A percentile compares a stretch with the other conserved stretches of the same genome.
Evolutionary conservation across 768 basidiomycete genomes (phyloP).

Genomic region (Trametes villosa): DNA sequence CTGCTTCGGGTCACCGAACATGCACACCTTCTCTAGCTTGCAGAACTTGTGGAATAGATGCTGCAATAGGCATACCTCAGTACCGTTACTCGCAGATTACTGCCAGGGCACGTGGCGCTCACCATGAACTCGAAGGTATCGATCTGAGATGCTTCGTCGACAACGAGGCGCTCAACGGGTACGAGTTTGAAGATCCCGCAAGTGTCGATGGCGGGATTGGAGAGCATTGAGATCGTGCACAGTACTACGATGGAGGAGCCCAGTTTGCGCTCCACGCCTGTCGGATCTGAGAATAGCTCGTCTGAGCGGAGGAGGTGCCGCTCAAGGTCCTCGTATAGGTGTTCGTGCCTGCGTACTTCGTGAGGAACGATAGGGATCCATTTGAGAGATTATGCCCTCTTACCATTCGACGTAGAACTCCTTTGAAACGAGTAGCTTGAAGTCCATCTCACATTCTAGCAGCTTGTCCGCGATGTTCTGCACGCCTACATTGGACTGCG

Average conservation of each 20-base stretch:
- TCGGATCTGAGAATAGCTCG: constrained; percentile 37
- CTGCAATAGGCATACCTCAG: constrained; percentile 31
- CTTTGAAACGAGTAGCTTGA: constrained; percentile 50
- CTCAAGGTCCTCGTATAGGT: constrained; percentile 41
- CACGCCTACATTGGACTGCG: constrained; percentile 83
- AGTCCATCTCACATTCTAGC: constrained; percentile 52
- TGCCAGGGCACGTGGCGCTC: background rate
- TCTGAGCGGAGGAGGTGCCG: constrained; percentile 46
- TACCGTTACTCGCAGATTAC: background rate
- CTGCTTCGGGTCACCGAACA: constrained; percentile 60
- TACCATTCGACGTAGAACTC: constrained; percentile 37
- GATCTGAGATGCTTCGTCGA: constrained; percentile 63
- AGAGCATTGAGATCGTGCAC: constrained; percentile 55
- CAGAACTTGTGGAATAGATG: constrained; percentile 48
- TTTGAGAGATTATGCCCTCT: too few relatives aligned
- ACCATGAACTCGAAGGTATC: constrained; percentile 54
- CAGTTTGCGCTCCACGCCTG: constrained; percentile 35
- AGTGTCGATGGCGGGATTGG: constrained; percentile 44
- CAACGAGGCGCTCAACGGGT: constrained; percentile 50
- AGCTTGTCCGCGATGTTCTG: constrained; percentile 85
- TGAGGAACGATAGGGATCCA: background rate
- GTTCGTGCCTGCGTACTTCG: constrained; percentile 50
- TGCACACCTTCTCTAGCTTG: constrained; percentile 48
- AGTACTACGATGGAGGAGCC: constrained; percentile 42
- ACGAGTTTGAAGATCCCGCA: constrained; percentile 41